phyloP scores from a whole-genome alignment of 202 grass and related monocot species.

The Carex arenaria region DNA sequence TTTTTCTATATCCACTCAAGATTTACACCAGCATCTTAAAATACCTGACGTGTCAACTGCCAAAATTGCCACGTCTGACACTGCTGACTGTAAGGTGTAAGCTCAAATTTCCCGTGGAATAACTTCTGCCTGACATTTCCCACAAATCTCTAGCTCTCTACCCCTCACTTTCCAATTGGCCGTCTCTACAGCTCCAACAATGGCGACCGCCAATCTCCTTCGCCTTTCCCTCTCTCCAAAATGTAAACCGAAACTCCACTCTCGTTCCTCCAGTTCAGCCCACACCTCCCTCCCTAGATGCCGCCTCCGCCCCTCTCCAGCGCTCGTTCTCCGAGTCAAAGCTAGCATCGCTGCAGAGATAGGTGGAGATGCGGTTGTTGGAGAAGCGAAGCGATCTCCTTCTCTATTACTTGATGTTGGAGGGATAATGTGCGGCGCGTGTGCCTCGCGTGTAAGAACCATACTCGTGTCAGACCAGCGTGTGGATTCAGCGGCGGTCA shows the following conservation, averaged over 20 bases:
- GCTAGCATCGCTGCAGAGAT: conserved; percentile 38
- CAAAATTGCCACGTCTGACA: neutral
- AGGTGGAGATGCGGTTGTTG: conserved; percentile 12
- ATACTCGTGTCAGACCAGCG: conserved; percentile 65
- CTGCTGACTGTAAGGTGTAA: neutral
- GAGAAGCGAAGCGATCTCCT: conserved; percentile 4
- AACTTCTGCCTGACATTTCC: conserved; percentile 15
- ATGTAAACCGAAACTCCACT: conserved; percentile 3
- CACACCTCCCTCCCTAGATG: neutral
- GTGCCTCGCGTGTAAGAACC: conserved; percentile 69
- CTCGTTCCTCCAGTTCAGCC: neutral
- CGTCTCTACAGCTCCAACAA: conserved; percentile 11
- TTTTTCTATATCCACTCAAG: neutral
- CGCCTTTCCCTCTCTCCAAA: conserved; percentile 22
- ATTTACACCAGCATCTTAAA: neutral
- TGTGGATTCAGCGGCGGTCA: conserved; percentile 69
- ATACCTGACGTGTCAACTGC: neutral
- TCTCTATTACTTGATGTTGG: conserved; percentile 72
- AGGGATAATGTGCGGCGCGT: conserved; percentile 95
- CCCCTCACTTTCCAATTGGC: neutral
- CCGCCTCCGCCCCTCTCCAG: neutral
- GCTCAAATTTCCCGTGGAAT: conserved; percentile 11
- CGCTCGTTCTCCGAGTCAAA: neutral
- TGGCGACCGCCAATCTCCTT: conserved; percentile 25
- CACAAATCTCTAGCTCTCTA: neutral